A percentile compares a stretch with the other conserved stretches of the same genome.
These are phyloP conservation scores for Penicillium sp. DNA, from an alignment of 2,329 filamentous ascomycete genomes.

Conservation along the genomic window DNA sequence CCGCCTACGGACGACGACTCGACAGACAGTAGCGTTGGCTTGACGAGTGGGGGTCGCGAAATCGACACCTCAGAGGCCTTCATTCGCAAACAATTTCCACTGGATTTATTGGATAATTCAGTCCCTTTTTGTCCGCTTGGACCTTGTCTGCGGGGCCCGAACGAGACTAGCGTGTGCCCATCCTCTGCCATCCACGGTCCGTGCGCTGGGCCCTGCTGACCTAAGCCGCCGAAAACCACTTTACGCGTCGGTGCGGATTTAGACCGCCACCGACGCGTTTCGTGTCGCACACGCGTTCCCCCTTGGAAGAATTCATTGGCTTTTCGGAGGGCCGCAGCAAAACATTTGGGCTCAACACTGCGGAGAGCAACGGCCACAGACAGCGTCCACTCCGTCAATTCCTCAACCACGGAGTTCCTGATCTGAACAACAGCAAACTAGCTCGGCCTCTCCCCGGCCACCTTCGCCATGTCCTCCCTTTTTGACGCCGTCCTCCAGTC, in stretches of 20 bases:
- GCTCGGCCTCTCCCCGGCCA: slow-evolving; percentile 8
- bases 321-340: background rate
- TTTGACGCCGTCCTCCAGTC: slow-evolving; percentile 50
- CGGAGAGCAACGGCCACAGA: background rate
- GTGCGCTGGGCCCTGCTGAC: slow-evolving; percentile 9
- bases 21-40: slow-evolving; percentile 4
- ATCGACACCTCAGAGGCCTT: slow-evolving; percentile 9
- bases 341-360: background rate
- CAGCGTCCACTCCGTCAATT: background rate
- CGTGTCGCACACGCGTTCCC: slow-evolving; percentile 34
- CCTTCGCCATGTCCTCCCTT: slow-evolving; percentile 45
- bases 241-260: slow-evolving; percentile 36
- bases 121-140: slow-evolving; percentile 22
- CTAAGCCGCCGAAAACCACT: slow-evolving; percentile 36
- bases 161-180: slow-evolving; percentile 18
- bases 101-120: background rate
- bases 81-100: slow-evolving; percentile 11
- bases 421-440: background rate
- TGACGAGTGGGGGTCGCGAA: slow-evolving; percentile 10
- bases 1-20: slow-evolving; percentile 5
- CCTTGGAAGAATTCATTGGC: slow-evolving; percentile 15
- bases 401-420: background rate
- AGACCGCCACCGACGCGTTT: slow-evolving; percentile 32
- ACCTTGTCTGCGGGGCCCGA: slow-evolving; percentile 16
- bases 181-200: background rate